Evolutionary conservation across 139 green algal species (phyloP).

Genomic region (Gonium pectorale): DNA sequence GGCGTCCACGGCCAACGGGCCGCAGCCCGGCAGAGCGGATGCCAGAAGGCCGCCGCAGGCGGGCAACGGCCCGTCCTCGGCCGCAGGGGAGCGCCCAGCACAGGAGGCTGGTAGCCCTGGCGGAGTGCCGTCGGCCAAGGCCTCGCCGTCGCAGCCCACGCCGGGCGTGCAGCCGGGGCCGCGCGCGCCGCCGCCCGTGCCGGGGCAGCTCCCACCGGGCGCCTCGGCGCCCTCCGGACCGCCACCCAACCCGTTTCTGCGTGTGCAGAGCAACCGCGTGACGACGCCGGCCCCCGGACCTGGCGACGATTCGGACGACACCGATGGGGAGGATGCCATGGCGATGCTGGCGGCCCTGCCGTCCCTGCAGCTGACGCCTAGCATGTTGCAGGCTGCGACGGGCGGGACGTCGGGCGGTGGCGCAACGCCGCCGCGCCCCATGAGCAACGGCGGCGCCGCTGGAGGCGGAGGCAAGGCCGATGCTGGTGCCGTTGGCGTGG

Average conservation of each 20-base stretch:
- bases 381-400: constrained; percentile 26
- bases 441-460: neutral
- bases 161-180: neutral
- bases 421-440: neutral
- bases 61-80: neutral
- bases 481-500: neutral
- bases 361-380: constrained; percentile 14
- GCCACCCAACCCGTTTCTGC: constrained; percentile 38
- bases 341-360: constrained; percentile 22
- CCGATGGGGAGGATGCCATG: constrained; percentile 3
- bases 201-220: constrained; percentile 16
- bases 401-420: neutral
- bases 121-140: too few species aligned
- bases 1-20: neutral
- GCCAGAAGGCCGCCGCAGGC: neutral
- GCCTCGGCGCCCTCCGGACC: constrained; percentile 17
- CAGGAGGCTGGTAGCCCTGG: too few species aligned
- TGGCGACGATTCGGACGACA: neutral
- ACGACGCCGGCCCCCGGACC: neutral
- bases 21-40: neutral
- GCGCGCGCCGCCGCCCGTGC: constrained; percentile 19
- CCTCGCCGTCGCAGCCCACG: too few species aligned
- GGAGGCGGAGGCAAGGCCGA: neutral
- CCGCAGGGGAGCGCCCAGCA: neutral
- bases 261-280: constrained; percentile 9